Evolutionary conservation across 371 early-diverging fungal species (phyloP), one percentile per base, ranked within the genome.

Genomic region (Lichtheimia corymbifera): DNA sequence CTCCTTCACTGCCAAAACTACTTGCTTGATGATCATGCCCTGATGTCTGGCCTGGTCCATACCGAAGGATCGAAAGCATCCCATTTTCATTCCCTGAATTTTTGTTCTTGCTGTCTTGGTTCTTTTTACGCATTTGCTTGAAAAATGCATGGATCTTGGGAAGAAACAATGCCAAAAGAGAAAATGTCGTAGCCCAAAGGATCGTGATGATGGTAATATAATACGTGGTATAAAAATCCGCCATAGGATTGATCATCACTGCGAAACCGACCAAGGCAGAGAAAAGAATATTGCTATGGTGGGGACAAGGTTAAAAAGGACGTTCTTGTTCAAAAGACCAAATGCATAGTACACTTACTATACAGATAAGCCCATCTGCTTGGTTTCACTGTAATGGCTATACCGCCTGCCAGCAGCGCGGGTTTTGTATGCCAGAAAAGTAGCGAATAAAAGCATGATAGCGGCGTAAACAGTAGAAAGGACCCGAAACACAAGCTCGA

Each of bases 341-440:
- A 15, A 15, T 5, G 11, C n/a, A 40, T 11, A 2, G 4, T 15
- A 12, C 5, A 79, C 83, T 82, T 82, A 85, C 85, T 85, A 85
- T 22, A 85, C 80, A 20, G 83, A 83, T 40, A 85, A 63, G 0
- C 83, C 84, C 59, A 85, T 85, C 50, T 83, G 86, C n/a, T 77
- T 77, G 42, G 83, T 83, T 56, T 85, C 86, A 50, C 83, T 83
- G 50, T 85, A 85, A 50, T 81, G 76, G 54, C 69, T 72, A n/a
- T 83, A 82, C 5, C 75, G 75, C 27, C 59, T 63, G 15, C 77
- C 76, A 15, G 83, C 86, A 44, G 79, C 68, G 11, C 86, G 69
- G 43, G 84, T 85, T 66, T 73, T 83, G 68, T 83, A 83, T 11
- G 84, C 86, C 51, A 85, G 61, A 55, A 77, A 83, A 0, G 84